phyloP scores from a whole-genome alignment of 1,284 basidiomycete species.

The Calocybe gambosa region DNA sequence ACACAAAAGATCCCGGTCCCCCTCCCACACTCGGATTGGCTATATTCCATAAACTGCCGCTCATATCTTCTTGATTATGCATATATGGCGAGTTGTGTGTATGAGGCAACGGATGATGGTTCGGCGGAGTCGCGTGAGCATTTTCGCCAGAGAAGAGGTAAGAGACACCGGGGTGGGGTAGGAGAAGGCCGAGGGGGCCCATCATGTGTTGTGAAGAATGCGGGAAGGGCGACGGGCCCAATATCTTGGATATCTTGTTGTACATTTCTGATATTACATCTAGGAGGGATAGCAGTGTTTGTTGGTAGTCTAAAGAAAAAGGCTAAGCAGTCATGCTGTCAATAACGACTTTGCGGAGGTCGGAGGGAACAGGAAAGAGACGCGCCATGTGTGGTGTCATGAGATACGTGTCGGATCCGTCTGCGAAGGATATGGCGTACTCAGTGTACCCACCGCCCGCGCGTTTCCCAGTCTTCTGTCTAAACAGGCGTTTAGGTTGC shows the following conservation, averaged over 20 bases:
- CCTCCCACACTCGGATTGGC: conserved; percentile 42
- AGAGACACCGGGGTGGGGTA: conserved; percentile 75
- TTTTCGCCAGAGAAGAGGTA: conserved; percentile 58
- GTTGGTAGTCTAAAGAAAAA: conserved; percentile 80
- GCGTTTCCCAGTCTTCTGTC: conserved; percentile 46
- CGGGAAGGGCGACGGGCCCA: conserved; percentile 71
- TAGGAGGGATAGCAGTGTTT: conserved; percentile 78
- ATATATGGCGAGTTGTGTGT: conserved; percentile 10
- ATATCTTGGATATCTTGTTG: conserved; percentile 73
- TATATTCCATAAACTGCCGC: conserved; percentile 63
- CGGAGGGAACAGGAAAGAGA: conserved; percentile 27
- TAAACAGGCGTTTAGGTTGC: conserved; percentile 49
- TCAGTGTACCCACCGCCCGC: conserved; percentile 48
- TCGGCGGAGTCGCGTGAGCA: conserved; percentile 12
- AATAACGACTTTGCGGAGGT: conserved; percentile 3
- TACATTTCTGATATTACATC: conserved; percentile 85
- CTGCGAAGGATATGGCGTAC: conserved; percentile 53
- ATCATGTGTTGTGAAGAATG: conserved; percentile 64
- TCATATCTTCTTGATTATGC: conserved; percentile 30
- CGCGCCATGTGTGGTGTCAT: conserved; percentile 62
- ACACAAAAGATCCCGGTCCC: conserved; percentile 23
- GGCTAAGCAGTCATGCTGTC: conserved; percentile 43
- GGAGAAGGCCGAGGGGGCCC: conserved; percentile 65
- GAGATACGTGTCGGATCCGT: conserved; percentile 61
- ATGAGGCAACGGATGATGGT: conserved; percentile 20